Conservation (phyloP, 805 yeast species). For the Wickerhamiella sergipiensis region DNA sequence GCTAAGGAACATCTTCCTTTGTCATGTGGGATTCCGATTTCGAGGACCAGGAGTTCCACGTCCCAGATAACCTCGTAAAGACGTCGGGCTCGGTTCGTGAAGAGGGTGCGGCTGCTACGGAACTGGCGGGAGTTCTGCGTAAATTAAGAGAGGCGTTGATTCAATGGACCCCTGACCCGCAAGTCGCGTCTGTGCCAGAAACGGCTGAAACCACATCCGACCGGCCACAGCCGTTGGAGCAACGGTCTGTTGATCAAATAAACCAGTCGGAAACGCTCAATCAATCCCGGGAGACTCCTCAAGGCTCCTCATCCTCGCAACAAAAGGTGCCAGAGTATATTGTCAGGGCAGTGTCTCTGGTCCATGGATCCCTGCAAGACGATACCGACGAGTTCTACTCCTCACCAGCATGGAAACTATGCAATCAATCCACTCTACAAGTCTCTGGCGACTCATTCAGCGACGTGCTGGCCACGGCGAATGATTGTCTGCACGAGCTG, state of each 20-base stretch:
- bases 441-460: constrained; percentile 12
- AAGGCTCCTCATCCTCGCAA: neutral
- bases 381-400: constrained; percentile 14
- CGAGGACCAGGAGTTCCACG: constrained; percentile 1
- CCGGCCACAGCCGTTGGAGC: neutral
- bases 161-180: neutral
- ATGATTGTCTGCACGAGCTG: constrained; percentile 7
- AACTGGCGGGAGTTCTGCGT: constrained; percentile 13
- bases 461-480: constrained; percentile 11
- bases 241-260: constrained; percentile 5
- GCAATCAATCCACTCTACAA: constrained; percentile 3
- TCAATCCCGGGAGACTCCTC: neutral
- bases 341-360: constrained; percentile 20
- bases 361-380: constrained; percentile 19
- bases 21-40: constrained; percentile 3
- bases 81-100: constrained; percentile 11
- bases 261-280: neutral
- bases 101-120: constrained; percentile 16
- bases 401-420: constrained; percentile 13
- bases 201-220: neutral
- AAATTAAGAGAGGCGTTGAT: constrained; percentile 8
- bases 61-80: constrained; percentile 6
- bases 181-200: neutral
- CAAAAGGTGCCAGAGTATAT: neutral
- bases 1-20: too few relatives aligned